Conservation (phyloP, 2,329 filamentous ascomycete species). For the Teratosphaeria pseudoeucalypti region DNA sequence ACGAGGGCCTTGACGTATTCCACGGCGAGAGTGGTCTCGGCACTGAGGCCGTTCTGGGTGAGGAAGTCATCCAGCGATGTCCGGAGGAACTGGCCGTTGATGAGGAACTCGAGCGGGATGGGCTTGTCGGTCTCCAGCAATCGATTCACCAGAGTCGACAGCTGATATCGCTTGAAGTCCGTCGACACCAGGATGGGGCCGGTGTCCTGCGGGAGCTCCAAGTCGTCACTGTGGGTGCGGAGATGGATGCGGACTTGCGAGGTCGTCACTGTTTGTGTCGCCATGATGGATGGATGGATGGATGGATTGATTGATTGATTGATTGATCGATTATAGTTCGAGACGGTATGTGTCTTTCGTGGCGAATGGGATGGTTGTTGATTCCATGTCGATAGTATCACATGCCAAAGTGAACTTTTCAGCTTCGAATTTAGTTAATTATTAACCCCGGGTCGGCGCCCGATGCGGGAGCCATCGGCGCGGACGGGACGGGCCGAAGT, state of each 20-base stretch:
- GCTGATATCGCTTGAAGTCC: slow-evolving; percentile 48
- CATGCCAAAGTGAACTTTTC: background rate
- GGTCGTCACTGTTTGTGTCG: slow-evolving; percentile 11
- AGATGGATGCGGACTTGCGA: slow-evolving; percentile 46
- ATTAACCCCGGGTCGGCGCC: background rate
- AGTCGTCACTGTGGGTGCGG: slow-evolving; percentile 41
- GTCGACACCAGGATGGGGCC: slow-evolving; percentile 50
- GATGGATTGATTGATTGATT: background rate
- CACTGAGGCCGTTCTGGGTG: slow-evolving; percentile 71
- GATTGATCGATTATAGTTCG: too few species aligned
- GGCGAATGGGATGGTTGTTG: too few species aligned
- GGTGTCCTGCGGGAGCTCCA: slow-evolving; percentile 43
- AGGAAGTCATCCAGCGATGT: slow-evolving; percentile 88
- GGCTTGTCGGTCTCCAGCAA: slow-evolving; percentile 49
- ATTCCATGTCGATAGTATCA: background rate
- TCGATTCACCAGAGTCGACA: slow-evolving; percentile 54
- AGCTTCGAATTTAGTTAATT: background rate
- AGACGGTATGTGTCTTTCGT: too few species aligned
- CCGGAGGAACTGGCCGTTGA: slow-evolving; percentile 85
- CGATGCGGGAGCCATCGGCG: background rate
- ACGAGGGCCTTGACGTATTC: slow-evolving; percentile 91
- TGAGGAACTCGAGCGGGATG: slow-evolving; percentile 84
- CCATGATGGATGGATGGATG: slow-evolving; percentile 7
- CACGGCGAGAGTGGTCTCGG: slow-evolving; percentile 75
- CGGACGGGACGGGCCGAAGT: background rate